phyloP scores from a whole-genome alignment of 2,329 filamentous ascomycete species.

The Cercospora canescens region DNA sequence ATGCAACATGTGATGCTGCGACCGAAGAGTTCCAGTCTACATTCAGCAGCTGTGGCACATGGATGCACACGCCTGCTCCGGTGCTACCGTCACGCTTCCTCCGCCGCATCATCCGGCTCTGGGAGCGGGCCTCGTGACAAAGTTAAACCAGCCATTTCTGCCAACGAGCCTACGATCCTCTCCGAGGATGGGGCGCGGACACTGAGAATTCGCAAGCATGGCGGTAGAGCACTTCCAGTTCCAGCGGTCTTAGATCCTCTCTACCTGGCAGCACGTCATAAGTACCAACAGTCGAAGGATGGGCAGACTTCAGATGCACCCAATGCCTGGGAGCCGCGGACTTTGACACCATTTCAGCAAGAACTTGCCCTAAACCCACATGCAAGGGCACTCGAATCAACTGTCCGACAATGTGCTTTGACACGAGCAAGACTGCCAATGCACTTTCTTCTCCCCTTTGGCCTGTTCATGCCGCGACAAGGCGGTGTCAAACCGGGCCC shows the following conservation, averaged over 20 bases:
- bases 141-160: not conserved
- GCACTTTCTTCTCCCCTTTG: constrained; percentile 65
- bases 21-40: not conserved
- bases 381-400: constrained; percentile 62
- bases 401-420: constrained; percentile 57
- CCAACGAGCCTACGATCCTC: not conserved
- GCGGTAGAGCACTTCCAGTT: constrained; percentile 43
- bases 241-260: constrained; percentile 51
- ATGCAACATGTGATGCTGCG: constrained; percentile 21
- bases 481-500: not conserved
- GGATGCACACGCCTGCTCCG: not conserved
- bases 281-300: constrained; percentile 43
- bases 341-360: constrained; percentile 55
- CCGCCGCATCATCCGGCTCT: not conserved
- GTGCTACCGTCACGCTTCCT: not conserved
- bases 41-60: not conserved
- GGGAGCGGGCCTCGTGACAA: not conserved
- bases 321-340: constrained; percentile 40
- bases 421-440: constrained; percentile 55
- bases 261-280: constrained; percentile 38
- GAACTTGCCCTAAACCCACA: constrained; percentile 64
- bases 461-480: constrained; percentile 50
- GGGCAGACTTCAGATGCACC: not conserved
- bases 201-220: constrained; percentile 37
- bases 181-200: constrained; percentile 29